Percentiles rank a stretch among this genome's conserved stretches.
Evolutionary conservation across 2,329 filamentous ascomycete genomes (phyloP).

Genomic region (Ophiosphaerella korrae): DNA sequence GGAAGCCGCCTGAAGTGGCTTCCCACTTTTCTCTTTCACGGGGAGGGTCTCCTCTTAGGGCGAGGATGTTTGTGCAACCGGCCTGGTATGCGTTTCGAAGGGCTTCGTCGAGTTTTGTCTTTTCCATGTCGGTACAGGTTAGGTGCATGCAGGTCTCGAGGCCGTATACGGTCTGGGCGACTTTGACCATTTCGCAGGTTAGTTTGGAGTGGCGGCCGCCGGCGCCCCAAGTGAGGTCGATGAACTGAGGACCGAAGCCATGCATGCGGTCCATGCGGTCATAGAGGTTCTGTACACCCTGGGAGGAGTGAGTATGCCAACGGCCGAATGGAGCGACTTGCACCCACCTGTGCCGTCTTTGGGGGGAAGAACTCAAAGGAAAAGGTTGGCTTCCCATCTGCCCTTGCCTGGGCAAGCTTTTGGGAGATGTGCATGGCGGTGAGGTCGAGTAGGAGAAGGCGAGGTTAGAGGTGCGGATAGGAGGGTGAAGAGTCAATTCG

Average conservation of each 20-base stretch:
- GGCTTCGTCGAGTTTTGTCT: constrained; percentile 87
- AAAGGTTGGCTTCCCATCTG: constrained; percentile 82
- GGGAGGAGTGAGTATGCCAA: not conserved
- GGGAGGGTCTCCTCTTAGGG: constrained; percentile 89
- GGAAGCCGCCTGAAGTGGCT: constrained; percentile 82
- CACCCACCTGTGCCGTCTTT: constrained; percentile 77
- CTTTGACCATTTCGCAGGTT: constrained; percentile 96
- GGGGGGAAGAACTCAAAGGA: constrained; percentile 99
- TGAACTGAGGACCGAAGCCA: constrained; percentile 88
- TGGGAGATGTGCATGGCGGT: constrained; percentile 90
- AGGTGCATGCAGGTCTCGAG: constrained; percentile 99
- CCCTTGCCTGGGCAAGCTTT: constrained; percentile 83
- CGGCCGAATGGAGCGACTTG: not conserved
- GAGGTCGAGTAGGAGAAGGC: constrained; percentile 3
- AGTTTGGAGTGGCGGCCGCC: constrained; percentile 88
- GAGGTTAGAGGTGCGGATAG: not conserved
- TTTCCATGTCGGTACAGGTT: constrained; percentile 97
- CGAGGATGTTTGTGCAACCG: constrained; percentile 96
- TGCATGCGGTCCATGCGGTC: constrained; percentile 99
- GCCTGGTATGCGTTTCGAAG: constrained; percentile 88
- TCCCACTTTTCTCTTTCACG: constrained; percentile 94
- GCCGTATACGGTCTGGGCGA: constrained; percentile 92
- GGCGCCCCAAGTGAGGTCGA: constrained; percentile 98
- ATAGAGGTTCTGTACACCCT: constrained; percentile 97
- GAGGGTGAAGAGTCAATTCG: not conserved